Base-by-base conservation (phyloP, 2,329 filamentous ascomycete species). In the Gremmenia infestans region DNA sequence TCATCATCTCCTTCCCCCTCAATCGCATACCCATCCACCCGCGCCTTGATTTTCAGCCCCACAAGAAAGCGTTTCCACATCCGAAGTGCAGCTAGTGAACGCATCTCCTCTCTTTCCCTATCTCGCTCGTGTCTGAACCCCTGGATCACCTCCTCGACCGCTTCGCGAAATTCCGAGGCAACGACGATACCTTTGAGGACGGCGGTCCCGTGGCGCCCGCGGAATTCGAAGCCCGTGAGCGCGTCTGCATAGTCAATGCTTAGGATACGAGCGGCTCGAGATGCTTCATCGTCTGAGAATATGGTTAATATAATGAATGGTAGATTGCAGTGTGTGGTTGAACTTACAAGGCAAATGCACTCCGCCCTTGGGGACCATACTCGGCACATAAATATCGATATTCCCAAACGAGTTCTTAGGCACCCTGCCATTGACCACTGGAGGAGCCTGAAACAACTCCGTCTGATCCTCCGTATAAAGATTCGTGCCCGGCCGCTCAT, bases 381-480 rank as follows among this genome's bases (percentile, higher is more conserved):
- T 90, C 0, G 90, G 86, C 11, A 96, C 91, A 69, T 93, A 97
- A 40, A 96, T 81, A 67, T 97, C 94, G 57, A 97, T 86, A 67
- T 99, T 99, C 11, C 91, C 91, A 71, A 91, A 99, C 17, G 87
- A 86, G 68, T 99, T 99, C 73, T 90, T 93, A 0, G 94, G 93
- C 1, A 97, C 81, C 12, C 78, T 77, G 0, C 91, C 92, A 51
- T 85, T 74, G 3, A 88, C 76, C 1, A 97, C 86, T 0, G 91
- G 86, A 1, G 90, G 88, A 0, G 93, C 82, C 12, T 81, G 73
- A 71, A 96, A 97, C 0, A 86, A 58, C 14, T 87, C 81, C 0
- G 93, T 90, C 67, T 91, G 85, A 8, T 83, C 79, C 17, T 77
- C 68, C 0, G 77, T 83, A 65, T 82, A 88, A 1, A 87, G 72